Base-by-base conservation (phyloP, 225 moss, liverwort and hornwort species). In the Climacium dendroides region DNA sequence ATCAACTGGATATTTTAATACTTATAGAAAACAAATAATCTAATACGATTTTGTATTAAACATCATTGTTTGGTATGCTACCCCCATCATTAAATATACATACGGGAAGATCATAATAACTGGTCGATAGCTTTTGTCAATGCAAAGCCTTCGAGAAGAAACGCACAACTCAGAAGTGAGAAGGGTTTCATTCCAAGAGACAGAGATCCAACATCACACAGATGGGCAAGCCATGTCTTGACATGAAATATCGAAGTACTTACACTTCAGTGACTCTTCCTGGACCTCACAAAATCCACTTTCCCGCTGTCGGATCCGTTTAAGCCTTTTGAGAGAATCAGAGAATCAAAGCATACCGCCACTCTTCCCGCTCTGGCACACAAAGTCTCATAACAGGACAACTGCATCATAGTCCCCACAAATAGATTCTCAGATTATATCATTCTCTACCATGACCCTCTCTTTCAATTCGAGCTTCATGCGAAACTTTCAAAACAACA, bases 321-420 rank as follows among this genome's bases (percentile, higher is more conserved):
- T 86, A 78, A 90, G 83, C 92, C 90, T 82, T 89, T 88, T 24
- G 92, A 77, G 77, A 90, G 88, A 88, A 97, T 85, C 86, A 93
- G 89, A 78, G 89, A 88, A 88, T 95, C 93, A 87, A n/a, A 94
- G 93, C 92, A 91, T 95, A 83, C 91, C 95, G 89, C 92, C 95
- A 88, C 90, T 92, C 83, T 93, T 95, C 93, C 93, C 93, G 95
- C 91, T 95, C 96, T 85, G 90, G 90, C 84, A 95, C 93, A 89
- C 93, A 95, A 85, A 96, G 93, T 93, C 92, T 97, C 97, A 97
- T 97, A 92, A 92, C 94, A 95, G 90, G 93, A 91, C 86, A 89
- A 89, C 86, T 89, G 90, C 94, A 89, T 79, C 86, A 91, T 28
- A n/a, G 78, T 28, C 74, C 63, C 67, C 85, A 83, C 60, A 10